Base-by-base conservation (phyloP, 495 filamentous ascomycete species). In the Penicillium canescens region DNA sequence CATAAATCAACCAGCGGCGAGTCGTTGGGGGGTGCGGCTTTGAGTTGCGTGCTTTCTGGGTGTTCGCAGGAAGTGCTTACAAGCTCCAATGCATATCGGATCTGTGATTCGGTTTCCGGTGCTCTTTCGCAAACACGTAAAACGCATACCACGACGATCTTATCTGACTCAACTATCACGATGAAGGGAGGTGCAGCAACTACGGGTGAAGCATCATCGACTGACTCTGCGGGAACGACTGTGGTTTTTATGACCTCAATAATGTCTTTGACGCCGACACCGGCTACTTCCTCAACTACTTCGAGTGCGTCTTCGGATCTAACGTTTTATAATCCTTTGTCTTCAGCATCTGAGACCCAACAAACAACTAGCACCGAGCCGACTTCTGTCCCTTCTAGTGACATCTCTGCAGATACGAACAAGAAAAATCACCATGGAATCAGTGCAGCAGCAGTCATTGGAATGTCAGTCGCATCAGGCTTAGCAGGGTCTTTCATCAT, bases 21-120 rank as follows among this genome's bases (percentile, higher is more conserved):
- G 51, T 89, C 88, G 0, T 49, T 92, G 42, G 87, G 87, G 10
- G 88, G 90, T 66, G 86, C 77, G 6, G 84, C 81, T 8, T 62
- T 88, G 50, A 78, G 80, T 52, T 92, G 88, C 62, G 76, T 85
- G 11, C 65, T 78, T 42, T 77, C 79, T 2, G 44, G 56, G 20
- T 83, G 80, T 43, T 51, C 70, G 16, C 42, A 65, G 14, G 50
- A 63, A 2, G 56, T 63, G 6, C 49, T 60, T 4, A 46, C 63
- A 12, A 60, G 41, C 9, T 59, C 63, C 6, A 72, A 70, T 36
- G 82, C 78, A 14, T 84, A 83, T 59, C 64, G 70, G 44, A 85
- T 89, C 65, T 90, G 87, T 55, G 68, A 72, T 40, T 74, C 73
- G 2, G 68, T 86, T 18, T 45, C 68, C 11, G 73, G 71, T 16